Evolutionary conservation across 257 asterid species (phyloP).

Genomic region (Haberlea rhodopensis): DNA sequence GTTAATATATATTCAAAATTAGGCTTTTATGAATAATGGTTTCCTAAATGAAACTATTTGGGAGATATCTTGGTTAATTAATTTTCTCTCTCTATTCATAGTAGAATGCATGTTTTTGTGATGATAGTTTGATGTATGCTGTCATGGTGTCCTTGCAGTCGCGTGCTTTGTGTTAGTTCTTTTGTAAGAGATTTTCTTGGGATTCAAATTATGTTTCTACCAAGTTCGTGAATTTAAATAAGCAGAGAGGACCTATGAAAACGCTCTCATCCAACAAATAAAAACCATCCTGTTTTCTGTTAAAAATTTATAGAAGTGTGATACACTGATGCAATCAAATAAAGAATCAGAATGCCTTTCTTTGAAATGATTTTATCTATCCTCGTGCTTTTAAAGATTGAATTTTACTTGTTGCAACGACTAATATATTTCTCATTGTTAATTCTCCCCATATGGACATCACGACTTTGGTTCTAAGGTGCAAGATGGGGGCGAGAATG

Average conservation of each 20-base stretch:
- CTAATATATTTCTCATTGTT: conserved; percentile 7
- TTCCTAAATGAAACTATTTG: not conserved
- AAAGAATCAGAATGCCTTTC: too few species aligned
- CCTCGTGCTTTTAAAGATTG: too few species aligned
- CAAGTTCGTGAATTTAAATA: conserved; percentile 1
- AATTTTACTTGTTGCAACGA: conserved; percentile 13
- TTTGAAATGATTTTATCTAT: too few species aligned
- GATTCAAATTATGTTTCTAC: not conserved
- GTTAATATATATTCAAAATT: too few species aligned
- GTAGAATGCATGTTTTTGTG: conserved; percentile 5
- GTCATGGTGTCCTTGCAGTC: not conserved
- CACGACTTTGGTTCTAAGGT: conserved; percentile 23
- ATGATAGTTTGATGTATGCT: conserved; percentile 5
- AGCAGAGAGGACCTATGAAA: not conserved
- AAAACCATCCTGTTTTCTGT: not conserved
- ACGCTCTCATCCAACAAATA: not conserved
- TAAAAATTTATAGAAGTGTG: not conserved
- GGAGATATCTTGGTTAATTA: not conserved
- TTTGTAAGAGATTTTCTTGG: not conserved
- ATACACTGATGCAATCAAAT: too few species aligned
- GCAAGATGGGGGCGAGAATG: conserved; percentile 46
- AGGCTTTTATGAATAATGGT: too few species aligned
- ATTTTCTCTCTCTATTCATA: not conserved
- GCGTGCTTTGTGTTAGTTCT: not conserved
- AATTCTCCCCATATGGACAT: conserved; percentile 9